Base-by-base conservation (phyloP, 495 filamentous ascomycete species). In the Symbiotaphrina buchneri region DNA sequence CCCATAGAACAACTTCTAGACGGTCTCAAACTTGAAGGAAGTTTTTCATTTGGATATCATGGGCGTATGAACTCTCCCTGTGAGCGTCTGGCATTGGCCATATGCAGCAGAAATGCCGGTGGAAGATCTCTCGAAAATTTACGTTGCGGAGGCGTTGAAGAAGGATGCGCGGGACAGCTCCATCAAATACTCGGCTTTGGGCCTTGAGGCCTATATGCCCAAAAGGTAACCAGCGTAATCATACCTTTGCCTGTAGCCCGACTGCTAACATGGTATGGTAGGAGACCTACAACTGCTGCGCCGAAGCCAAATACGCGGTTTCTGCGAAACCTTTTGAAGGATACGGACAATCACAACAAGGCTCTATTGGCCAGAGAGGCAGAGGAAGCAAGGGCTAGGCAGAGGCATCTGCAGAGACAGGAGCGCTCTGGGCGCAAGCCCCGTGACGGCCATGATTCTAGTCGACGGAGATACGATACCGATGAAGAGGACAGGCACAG, bases 281-380 rank as follows among this genome's bases (percentile, higher is more conserved):
- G n/a, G n/a, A n/a, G 65, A 35, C 49, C 60, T 22, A 51, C 69
- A 14, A 48, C 59, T 17, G 65, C 65, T 42, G 78, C 81, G 31
- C 80, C 80, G 2, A 92, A 82, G 42, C 80, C 85, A 10, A 95
- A 97, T 41, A 92, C 76, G 0, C 60, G 78, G 26, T 95, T 95
- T 41, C 56, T 97, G 8, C 68, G 72, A 17, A 78, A 87, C 39
- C 76, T 95, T 31, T 76, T 97, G 40, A 74, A 72, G 35, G 75
- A 90, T 34, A 85, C 81, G 1, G 77, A 87, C 37, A 78, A 41
- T 31, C 87, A 97, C 49, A 97, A 97, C 63, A 66, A 78, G 8
- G 76, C 82, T 4, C 56, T 94, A 32, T 65, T 74, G 24, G 79
- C 71, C 0, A 92, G 75, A 39, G 85, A 95, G 46, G 68, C 71